Evolutionary conservation across 2,329 filamentous ascomycete genomes (phyloP).

Genomic region (Phyllosticta citribraziliensis): DNA sequence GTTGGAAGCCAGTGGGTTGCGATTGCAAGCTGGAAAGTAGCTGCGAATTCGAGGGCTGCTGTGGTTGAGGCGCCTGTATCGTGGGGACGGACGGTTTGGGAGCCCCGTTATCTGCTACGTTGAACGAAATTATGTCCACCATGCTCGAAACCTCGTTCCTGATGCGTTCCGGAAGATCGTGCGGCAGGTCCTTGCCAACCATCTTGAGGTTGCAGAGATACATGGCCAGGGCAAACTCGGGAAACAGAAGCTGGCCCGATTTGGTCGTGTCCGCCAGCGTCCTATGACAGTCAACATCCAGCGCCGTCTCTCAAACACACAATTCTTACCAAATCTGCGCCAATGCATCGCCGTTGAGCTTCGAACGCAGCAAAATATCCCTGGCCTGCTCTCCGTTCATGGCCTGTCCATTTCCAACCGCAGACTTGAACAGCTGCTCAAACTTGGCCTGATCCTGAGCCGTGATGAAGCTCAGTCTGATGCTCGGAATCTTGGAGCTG

Average conservation of each 20-base stretch:
- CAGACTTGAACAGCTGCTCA: constrained; percentile 93
- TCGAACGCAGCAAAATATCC: constrained; percentile 79
- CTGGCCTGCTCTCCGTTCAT: constrained; percentile 87
- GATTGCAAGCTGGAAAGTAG: constrained; percentile 48
- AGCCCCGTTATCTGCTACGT: constrained; percentile 59
- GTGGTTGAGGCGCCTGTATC: constrained; percentile 43
- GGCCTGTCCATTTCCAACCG: constrained; percentile 72
- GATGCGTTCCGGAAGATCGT: constrained; percentile 68
- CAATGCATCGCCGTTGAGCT: constrained; percentile 74
- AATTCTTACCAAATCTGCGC: constrained; percentile 76
- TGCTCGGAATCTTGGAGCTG: constrained; percentile 77
- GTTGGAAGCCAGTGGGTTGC: constrained; percentile 49
- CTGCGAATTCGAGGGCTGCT: constrained; percentile 59
- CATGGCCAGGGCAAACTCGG: constrained; percentile 96
- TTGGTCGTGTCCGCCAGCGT: constrained; percentile 91
- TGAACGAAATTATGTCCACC: constrained; percentile 98
- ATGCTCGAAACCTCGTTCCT: constrained; percentile 98
- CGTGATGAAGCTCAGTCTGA: constrained; percentile 90
- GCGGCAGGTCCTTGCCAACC: constrained; percentile 73
- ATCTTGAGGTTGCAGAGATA: constrained; percentile 93
- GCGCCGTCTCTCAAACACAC: background rate
- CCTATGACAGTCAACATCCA: constrained; percentile 40
- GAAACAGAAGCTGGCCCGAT: constrained; percentile 90
- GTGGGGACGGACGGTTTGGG: constrained; percentile 36
- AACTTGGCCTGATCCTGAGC: constrained; percentile 93